Conservation (phyloP, 2,329 filamentous ascomycete genomes). For the Xylariales sp. region DNA sequence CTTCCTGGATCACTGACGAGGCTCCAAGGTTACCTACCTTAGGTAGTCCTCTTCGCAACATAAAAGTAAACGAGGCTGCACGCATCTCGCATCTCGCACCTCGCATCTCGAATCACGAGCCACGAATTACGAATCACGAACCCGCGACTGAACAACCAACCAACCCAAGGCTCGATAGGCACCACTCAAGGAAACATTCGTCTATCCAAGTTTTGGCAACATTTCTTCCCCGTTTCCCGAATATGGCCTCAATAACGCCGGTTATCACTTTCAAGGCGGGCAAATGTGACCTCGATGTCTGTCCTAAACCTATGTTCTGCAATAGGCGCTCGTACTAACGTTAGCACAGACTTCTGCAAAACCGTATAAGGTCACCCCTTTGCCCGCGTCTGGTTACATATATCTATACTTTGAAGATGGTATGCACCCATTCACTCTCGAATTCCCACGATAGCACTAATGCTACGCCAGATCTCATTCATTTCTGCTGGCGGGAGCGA, state of each 20-base stretch:
- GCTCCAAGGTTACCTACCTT: slow-evolving; percentile 33
- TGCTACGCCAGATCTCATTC: slow-evolving; percentile 76
- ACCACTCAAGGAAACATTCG: background rate
- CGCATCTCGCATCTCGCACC: background rate
- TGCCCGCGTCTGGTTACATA: slow-evolving; percentile 82
- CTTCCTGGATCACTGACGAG: slow-evolving; percentile 45
- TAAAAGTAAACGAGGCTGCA: slow-evolving; percentile 7
- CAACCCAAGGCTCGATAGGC: background rate
- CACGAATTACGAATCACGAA: background rate
- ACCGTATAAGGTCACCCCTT: slow-evolving; percentile 78
- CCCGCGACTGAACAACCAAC: background rate
- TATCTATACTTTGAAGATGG: slow-evolving; percentile 95
- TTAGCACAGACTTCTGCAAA: slow-evolving; percentile 51
- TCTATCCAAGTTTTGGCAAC: background rate
- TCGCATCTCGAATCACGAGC: slow-evolving; percentile 15
- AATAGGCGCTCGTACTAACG: slow-evolving; percentile 35
- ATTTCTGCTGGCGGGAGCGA: slow-evolving; percentile 97
- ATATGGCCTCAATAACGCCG: slow-evolving; percentile 80
- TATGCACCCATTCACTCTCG: slow-evolving; percentile 49
- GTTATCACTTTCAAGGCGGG: slow-evolving; percentile 98
- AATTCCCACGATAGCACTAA: slow-evolving; percentile 31
- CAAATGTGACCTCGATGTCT: slow-evolving; percentile 84
- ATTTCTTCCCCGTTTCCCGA: slow-evolving; percentile 35
- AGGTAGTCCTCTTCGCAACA: slow-evolving; percentile 42
- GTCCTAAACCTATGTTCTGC: slow-evolving; percentile 50